Evolutionary conservation across 2,329 filamentous ascomycete genomes (phyloP).

Genomic region (Neurospora sp.): DNA sequence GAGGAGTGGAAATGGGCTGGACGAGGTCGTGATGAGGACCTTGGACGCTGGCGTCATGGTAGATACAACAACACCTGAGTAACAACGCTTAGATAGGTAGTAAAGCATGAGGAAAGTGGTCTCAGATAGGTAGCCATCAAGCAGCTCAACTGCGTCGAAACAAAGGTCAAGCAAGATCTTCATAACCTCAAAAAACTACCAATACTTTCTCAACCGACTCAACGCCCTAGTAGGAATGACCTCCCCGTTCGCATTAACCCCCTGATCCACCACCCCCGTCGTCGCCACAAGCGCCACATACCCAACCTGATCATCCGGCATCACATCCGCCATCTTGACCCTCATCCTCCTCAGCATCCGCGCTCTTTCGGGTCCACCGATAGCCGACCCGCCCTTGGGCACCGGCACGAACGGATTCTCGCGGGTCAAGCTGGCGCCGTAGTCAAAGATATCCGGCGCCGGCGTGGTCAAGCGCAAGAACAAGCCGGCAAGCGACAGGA

Average conservation of each 20-base stretch:
- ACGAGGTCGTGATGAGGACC: not conserved
- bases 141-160: not conserved
- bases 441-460: not conserved
- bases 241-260: not conserved
- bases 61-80: no score
- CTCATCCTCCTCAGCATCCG: not conserved
- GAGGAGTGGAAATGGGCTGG: not conserved
- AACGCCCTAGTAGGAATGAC: not conserved
- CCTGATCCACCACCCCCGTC: not conserved
- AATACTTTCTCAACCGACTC: not conserved
- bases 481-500: not conserved
- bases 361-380: not conserved
- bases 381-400: not conserved
- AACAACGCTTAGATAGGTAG: no score
- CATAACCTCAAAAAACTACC: not conserved
- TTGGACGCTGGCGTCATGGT: not conserved
- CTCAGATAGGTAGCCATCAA: no score
- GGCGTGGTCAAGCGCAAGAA: not conserved
- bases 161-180: rapidly evolving
- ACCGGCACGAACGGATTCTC: not conserved
- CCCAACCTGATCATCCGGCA: not conserved
- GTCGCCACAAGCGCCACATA: not conserved
- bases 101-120: no score
- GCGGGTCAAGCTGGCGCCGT: not conserved
- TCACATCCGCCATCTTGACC: not conserved